A percentile compares a stretch with the other conserved stretches of the same genome.
These are phyloP conservation scores for Microbotryomycetes sp. DNA, from an alignment of 1,284 basidiomycete genomes.

Conservation along the genomic window DNA sequence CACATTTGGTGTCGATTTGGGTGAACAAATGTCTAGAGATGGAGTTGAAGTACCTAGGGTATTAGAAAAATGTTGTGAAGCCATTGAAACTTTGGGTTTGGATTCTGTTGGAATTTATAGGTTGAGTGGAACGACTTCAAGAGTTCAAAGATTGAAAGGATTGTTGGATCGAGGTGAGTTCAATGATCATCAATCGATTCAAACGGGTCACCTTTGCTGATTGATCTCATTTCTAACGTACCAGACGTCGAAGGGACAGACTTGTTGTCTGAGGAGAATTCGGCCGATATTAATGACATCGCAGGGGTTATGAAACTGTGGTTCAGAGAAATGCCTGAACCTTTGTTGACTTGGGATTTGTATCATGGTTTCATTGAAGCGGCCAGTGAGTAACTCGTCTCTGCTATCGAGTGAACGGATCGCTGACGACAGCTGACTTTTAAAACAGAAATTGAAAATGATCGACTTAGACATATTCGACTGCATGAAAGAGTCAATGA, in stretches of 20 bases:
- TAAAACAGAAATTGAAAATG: conserved; percentile 76
- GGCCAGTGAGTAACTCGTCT: conserved; percentile 59
- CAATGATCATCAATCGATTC: neutral
- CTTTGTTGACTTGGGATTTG: conserved; percentile 73
- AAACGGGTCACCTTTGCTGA: neutral
- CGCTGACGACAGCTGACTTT: neutral
- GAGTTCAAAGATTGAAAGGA: conserved; percentile 75
- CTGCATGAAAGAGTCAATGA: conserved; percentile 97
- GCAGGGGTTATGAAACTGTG: conserved; percentile 90
- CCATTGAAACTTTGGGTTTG: conserved; percentile 85
- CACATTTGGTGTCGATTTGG: conserved; percentile 85
- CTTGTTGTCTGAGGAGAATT: conserved; percentile 81
- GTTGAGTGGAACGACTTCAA: conserved; percentile 82
- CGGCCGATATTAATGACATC: conserved; percentile 90
- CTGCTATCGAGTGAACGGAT: neutral
- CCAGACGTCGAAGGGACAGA: conserved; percentile 78
- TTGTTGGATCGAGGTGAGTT: conserved; percentile 76
- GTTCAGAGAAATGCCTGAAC: conserved; percentile 94
- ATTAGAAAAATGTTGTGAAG: conserved; percentile 79
- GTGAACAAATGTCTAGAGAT: conserved; percentile 85
- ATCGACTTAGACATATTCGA: conserved; percentile 84
- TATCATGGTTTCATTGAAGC: conserved; percentile 93
- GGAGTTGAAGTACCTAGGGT: conserved; percentile 81
- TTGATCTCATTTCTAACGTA: conserved; percentile 8
- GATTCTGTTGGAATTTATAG: conserved; percentile 86